Evolutionary conservation across 345 rosid species (phyloP), one percentile per base, ranked within the genome.

Genomic region (Pistacia atlantica): DNA sequence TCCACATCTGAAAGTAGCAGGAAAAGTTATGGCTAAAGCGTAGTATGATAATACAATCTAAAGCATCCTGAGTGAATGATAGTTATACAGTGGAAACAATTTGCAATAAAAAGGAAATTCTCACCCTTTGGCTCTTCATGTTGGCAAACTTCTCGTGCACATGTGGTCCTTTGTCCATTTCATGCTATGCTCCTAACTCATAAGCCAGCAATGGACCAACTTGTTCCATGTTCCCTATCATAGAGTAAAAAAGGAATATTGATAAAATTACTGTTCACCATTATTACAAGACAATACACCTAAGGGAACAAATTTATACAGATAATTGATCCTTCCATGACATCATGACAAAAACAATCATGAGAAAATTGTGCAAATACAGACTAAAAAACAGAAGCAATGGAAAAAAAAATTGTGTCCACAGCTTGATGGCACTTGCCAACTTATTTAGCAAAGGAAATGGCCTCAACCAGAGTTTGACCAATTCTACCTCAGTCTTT

Each of bases 61-160:
- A 60, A 75, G 65, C 12, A 4, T 18, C 2, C 2, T 33, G 35
- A 56, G 12, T 2, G 31, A 57, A 58, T 9, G 14, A 20, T 28
- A 57, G 55, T 14, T 75, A 49, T 51, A 68, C 22, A 14, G 14
- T 22, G 51, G 57, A 67, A 62, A 51, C 8, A 42, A n/a, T 48
- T 16, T 65, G 2, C 65, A 55, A 65, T 4, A 13, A 71, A 66
- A 8, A 72, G 31, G 65, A 18, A 16, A 55, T 42, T 20, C 82
- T 80, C 62, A 90, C 92, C 84, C 61, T 84, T 69, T 83, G 77
- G 71, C 76, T 75, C 71, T 85, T 90, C 51, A 69, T 73, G 28
- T 75, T 80, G 65, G 77, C 42, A 78, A 76, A 71, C 74, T 84
- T 75, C 63, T 84, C 80, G 22, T 66, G 75, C 77, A 75, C 49